Base-by-base conservation (phyloP, 164 flowering plant genomes). In the Berberis vulgaris region DNA sequence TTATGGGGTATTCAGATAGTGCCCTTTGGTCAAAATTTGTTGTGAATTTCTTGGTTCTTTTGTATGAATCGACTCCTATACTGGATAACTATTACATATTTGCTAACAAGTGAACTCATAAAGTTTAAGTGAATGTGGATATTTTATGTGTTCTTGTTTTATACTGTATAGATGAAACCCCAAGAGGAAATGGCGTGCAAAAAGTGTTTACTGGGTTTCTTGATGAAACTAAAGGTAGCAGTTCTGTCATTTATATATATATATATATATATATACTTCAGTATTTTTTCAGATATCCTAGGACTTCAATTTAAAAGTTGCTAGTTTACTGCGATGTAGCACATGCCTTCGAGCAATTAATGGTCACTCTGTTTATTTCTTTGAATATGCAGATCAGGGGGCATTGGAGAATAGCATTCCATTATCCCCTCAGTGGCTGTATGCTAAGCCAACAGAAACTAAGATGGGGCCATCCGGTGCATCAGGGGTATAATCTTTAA, bases 351-450 rank as follows among this genome's bases (percentile, higher is more conserved):
- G 26, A 26, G 26, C 26, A 26, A 26, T 26, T 26, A 26, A 26
- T 26, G 26, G 26, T 26, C 26, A 26, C 26, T 26, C 26, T 26
- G 12, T 40, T 54, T 45, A 13, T 56, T 11, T 45, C 2, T 38
- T 54, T 49, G 66, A 52, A 7, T 69, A 59, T 69, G 73, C 85
- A 88, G 98, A 94, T 78, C 92, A 80, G 76, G 70, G 47, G 49
- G 59, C 71, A 43, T 76, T 87, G 10, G 97, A 94, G 38, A 91
- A 69, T 79, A 86, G 76, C 77, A 91, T 91, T 44, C 97, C 98
- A 4, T 64, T 94, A 67, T 94, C 98, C 71, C 98, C 97, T 0
- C 98, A 94, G 64, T 94, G 98, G 97, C 93, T 94, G 52, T 83
- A 94, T 76, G 72, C 87, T 46, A 94, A 86, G 76, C 90, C 95